Percentiles rank a stretch among this genome's conserved stretches.
These are phyloP conservation scores for Saccharomyces cerevisiae DNA, from an alignment of 805 yeast species.

Conservation along the genomic window DNA sequence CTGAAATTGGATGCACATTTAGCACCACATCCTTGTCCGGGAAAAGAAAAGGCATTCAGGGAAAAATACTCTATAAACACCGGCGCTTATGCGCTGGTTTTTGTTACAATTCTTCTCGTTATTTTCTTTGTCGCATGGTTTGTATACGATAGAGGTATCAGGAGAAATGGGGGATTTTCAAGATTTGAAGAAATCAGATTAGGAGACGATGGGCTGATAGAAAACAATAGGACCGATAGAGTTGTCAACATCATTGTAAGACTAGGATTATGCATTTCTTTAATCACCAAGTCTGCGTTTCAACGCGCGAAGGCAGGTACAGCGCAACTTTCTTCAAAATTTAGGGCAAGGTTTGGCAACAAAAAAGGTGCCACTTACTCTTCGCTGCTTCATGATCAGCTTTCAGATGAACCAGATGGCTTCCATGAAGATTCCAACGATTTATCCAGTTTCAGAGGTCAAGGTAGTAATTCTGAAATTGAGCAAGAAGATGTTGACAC, in stretches of 20 bases:
- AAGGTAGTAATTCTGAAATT: constrained; percentile 29
- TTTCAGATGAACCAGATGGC: constrained; percentile 32
- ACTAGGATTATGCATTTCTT: constrained; percentile 43
- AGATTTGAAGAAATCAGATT: constrained; percentile 81
- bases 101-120: constrained; percentile 47
- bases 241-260: constrained; percentile 51
- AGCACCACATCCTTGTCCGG: constrained; percentile 73
- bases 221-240: constrained; percentile 52
- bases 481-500: constrained; percentile 25
- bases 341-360: constrained; percentile 21
- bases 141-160: constrained; percentile 74
- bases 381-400: constrained; percentile 26
- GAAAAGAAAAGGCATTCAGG: no score
- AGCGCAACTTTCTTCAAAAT: constrained; percentile 6
- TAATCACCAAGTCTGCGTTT: constrained; percentile 28
- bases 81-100: constrained; percentile 41
- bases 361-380: constrained; percentile 30
- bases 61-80: constrained; percentile 57
- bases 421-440: constrained; percentile 41
- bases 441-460: constrained; percentile 35
- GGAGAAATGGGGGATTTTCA: constrained; percentile 66
- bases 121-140: constrained; percentile 46
- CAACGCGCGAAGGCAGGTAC: constrained; percentile 13
- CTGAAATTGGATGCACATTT: constrained; percentile 52
- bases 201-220: constrained; percentile 63